Conservation (phyloP, 352 stramenopile genomes). For the Paralagenidium karlingii region DNA sequence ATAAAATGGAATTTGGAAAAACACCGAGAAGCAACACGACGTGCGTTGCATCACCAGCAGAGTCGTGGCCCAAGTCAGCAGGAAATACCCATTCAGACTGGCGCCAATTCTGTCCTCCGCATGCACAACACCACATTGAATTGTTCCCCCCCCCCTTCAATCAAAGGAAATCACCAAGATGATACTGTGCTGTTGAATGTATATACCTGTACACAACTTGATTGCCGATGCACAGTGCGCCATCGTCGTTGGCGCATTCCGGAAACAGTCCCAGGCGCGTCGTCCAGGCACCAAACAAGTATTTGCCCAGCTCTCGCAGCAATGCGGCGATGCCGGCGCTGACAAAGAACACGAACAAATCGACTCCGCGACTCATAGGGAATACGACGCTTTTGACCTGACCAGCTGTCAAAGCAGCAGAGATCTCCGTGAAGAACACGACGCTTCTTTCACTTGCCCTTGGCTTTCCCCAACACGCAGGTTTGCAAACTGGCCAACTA, state of each 20-base stretch:
- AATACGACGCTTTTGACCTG: no score
- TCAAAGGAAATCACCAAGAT: not conserved
- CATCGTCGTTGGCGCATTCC: conserved; percentile 22
- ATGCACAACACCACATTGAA: not conserved
- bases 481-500: no score
- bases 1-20: conserved; percentile 58
- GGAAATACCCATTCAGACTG: conserved; percentile 51
- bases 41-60: conserved; percentile 33
- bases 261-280: conserved; percentile 29
- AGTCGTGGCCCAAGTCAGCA: conserved; percentile 39
- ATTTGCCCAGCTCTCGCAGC: conserved; percentile 43
- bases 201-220: conserved; percentile 51
- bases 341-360: conserved; percentile 70
- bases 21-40: conserved; percentile 48
- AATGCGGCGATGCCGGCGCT: conserved; percentile 32
- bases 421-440: no score
- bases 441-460: no score
- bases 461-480: no score
- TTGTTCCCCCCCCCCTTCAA: not conserved
- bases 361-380: no score
- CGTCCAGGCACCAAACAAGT: no score
- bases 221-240: conserved; percentile 45
- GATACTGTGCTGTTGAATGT: not conserved
- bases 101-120: conserved; percentile 37
- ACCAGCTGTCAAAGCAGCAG: no score